Base-by-base conservation (phyloP, 2,329 filamentous ascomycete genomes). In the Sarocladium kiliense region DNA sequence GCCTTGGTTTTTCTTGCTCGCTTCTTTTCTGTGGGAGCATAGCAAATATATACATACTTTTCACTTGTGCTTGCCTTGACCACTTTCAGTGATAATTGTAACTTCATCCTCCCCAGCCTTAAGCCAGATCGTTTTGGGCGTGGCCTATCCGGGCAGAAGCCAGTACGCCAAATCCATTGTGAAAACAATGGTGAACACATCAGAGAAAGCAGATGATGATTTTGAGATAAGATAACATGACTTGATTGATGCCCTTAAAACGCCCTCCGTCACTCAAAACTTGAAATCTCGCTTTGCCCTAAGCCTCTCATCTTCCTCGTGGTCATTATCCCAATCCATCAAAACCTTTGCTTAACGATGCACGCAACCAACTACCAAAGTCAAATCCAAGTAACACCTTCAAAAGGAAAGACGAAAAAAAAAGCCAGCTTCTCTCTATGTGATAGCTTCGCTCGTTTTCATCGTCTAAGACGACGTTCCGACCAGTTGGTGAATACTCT, bases 1-100 rank as follows among this genome's bases (percentile, higher is more conserved):
- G 53, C 49, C 55, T 56, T 56, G 41, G 53, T 26, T 56, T 54
- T 53, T 55, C 21, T 27, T 61, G 58, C 54, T 50, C 25, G 32
- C 10, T 4, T 30, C 14, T 18, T 34, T 30, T 14, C n/a, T 45
- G 37, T 25, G 21, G 41, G 11, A 47, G 44, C 44, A 47, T 27
- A 26, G 23, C 23, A 27, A 47, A 47, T 47, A 26, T 47, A 47
- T 47, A 44, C 21, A 25, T 30, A 27, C 25, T 47, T 12, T 30
- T 47, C 23, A 47, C 12, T 5, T n/a, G n/a, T n/a, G 7, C 16
- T 6, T 32, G 30, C 30, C 30, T 32, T 32, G 30, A n/a, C n/a
- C n/a, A n/a, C n/a, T n/a, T n/a, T n/a, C n/a, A n/a, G n/a, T n/a
- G n/a, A n/a, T n/a, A n/a, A n/a, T n/a, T n/a, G n/a, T n/a, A n/a